Percentiles rank a stretch among this genome's conserved stretches.
phyloP scores from a whole-genome alignment of 2,329 filamentous ascomycete species.

The Thielaviopsis cerberus region DNA sequence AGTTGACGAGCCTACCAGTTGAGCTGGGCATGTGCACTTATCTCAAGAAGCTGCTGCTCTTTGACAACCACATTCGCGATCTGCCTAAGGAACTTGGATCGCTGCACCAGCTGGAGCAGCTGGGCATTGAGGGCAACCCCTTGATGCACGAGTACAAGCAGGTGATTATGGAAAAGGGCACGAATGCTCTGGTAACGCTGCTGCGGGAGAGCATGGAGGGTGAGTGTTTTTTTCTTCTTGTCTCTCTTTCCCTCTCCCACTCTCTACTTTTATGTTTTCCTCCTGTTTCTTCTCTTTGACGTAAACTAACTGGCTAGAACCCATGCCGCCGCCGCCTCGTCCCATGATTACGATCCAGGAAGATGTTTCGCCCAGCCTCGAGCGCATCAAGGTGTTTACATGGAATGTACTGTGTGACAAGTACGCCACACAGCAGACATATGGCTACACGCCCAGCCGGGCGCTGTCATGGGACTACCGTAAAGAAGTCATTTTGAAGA shows the following conservation, averaged over 20 bases:
- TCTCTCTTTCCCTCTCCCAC: not conserved
- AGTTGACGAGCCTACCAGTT: conserved; percentile 60
- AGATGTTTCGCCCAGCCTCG: conserved; percentile 36
- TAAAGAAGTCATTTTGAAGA: conserved; percentile 69
- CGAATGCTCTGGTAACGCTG: conserved; percentile 63
- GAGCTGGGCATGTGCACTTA: conserved; percentile 96
- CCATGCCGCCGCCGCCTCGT: conserved; percentile 56
- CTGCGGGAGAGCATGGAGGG: conserved; percentile 71
- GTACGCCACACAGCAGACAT: conserved; percentile 67
- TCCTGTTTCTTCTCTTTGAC: not conserved
- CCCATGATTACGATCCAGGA: conserved; percentile 62
- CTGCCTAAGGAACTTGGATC: conserved; percentile 79
- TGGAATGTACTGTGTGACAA: conserved; percentile 95
- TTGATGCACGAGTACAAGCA: conserved; percentile 58
- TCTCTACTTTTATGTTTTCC: not conserved
- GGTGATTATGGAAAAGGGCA: conserved; percentile 72
- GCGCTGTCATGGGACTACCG: conserved; percentile 79
- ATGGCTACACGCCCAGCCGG: conserved; percentile 73
- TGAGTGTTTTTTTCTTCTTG: conserved; percentile 28
- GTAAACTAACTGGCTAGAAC: conserved; percentile 33
- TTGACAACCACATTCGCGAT: conserved; percentile 72
- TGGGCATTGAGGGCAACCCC: conserved; percentile 86
- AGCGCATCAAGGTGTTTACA: conserved; percentile 70
- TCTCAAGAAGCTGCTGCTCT: conserved; percentile 66
- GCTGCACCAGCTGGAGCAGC: conserved; percentile 67